Conservation (phyloP, 2,329 filamentous ascomycete species). For the Cladosporium sp. region DNA sequence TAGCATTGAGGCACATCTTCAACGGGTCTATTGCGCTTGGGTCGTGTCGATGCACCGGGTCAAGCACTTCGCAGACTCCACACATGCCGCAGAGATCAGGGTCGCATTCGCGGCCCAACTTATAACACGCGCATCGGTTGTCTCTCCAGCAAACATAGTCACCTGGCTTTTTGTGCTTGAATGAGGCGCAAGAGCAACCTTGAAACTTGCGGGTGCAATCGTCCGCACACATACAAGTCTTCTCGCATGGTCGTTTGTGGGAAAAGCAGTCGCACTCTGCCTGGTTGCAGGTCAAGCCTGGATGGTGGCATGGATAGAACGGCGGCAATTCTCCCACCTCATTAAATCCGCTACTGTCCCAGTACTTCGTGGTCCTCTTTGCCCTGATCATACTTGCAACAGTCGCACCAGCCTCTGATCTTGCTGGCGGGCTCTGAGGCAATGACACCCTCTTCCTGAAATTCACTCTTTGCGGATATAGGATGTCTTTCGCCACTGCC, state of each 20-base stretch:
- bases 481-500: slow-evolving; percentile 33
- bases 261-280: slow-evolving; percentile 62
- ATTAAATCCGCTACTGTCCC: slow-evolving; percentile 23
- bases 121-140: slow-evolving; percentile 64
- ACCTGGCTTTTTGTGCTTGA: not conserved
- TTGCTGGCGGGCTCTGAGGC: slow-evolving; percentile 9
- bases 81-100: slow-evolving; percentile 71
- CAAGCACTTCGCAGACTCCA: slow-evolving; percentile 66
- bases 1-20: slow-evolving; percentile 69
- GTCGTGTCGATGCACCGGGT: slow-evolving; percentile 66
- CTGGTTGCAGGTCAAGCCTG: slow-evolving; percentile 63
- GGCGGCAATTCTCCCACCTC: slow-evolving; percentile 51
- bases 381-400: not conserved
- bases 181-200: slow-evolving; percentile 42
- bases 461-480: slow-evolving; percentile 35
- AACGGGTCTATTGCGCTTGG: slow-evolving; percentile 45
- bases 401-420: slow-evolving; percentile 11
- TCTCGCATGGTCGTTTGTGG: slow-evolving; percentile 67
- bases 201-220: slow-evolving; percentile 55
- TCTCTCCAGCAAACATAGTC: slow-evolving; percentile 41
- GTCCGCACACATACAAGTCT: slow-evolving; percentile 66
- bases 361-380: slow-evolving; percentile 6
- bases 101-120: slow-evolving; percentile 77
- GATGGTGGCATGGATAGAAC: slow-evolving; percentile 67
- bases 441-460: slow-evolving; percentile 31